Conservation (phyloP, 2,329 filamentous ascomycete species). For the Colletotrichum sp. region DNA sequence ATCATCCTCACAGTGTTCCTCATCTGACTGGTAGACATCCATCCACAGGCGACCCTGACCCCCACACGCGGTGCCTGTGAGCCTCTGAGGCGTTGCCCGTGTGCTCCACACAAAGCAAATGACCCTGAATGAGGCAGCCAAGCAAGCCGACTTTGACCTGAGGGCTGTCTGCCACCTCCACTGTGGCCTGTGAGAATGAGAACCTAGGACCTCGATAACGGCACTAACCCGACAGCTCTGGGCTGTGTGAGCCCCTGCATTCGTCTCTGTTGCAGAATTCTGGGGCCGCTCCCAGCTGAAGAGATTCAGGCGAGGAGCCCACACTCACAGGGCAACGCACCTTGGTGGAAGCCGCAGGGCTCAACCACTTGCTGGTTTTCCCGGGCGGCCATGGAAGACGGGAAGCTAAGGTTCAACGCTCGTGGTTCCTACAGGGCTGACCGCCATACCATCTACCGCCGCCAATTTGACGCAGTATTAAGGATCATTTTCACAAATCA, state of each 20-base stretch:
- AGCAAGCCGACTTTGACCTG: not conserved
- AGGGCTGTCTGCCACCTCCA: not conserved
- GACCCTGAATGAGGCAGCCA: slow-evolving; percentile 20
- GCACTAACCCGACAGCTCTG: not conserved
- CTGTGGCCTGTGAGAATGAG: not conserved
- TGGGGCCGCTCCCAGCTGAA: slow-evolving; percentile 5
- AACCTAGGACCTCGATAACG: not conserved
- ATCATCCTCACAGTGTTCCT: not conserved
- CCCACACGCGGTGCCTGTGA: not conserved
- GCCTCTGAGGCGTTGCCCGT: not conserved
- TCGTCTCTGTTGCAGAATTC: slow-evolving; percentile 20
- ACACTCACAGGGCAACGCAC: not conserved
- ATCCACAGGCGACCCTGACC: not conserved
- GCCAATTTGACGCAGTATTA: slow-evolving; percentile 14
- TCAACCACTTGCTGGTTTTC: not conserved
- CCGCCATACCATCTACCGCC: not conserved
- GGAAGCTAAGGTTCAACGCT: not conserved
- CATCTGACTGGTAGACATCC: slow-evolving; percentile 2
- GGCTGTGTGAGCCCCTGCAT: slow-evolving; percentile 18
- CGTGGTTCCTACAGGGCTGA: slow-evolving; percentile 9
- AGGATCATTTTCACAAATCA: slow-evolving; percentile 8
- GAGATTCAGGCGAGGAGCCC: not conserved
- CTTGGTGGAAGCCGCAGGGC: not conserved
- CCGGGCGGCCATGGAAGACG: not conserved
- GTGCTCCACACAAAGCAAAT: slow-evolving; percentile 16